Evolutionary conservation across 73 alveolate species (phyloP), one percentile per base, ranked within the genome.

Genomic region (Stentor roeselii): DNA sequence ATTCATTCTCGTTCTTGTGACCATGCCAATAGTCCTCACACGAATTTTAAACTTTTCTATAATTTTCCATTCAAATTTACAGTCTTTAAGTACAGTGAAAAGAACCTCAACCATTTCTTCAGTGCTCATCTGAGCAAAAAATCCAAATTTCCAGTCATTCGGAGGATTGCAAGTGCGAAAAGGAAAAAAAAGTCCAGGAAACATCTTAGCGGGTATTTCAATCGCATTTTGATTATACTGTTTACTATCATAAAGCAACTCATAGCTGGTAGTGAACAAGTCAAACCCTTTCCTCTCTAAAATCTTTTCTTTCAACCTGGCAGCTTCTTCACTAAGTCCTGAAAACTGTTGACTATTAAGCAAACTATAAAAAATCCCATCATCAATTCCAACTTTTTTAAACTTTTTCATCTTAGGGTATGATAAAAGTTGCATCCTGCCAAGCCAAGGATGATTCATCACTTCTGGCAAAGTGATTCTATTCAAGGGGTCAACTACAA

Each of bases 401-500:
- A 11, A 21, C 21, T 50, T 50, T 6, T 50, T 50, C 21, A 50
- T 21, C 6, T 11, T 50, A 50, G 6, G 67, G 67, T 11, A 11
- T 11, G 67, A 21, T 11, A 50, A 50, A 50, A 21, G 30, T 50
- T n/a, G n/a, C n/a, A n/a, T n/a, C n/a, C 67, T 21, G 21, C 67
- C 21, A 50, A 78, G 86, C 93, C 96, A 94, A 39, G 96, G 95
- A 61, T 94, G 98, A 14, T 67, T 60, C 60, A 86, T 91, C 36
- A 95, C 87, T 42, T 91, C 96, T 58, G 82, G 83, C 38, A 95
- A 59, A 34, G 93, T 93, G 67, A 86, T 88, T 58, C 97, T 87
- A 90, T 90, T 91, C 27, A 92, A 78, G 14, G 99, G 99, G 59
- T 95, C 94, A 4, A 97, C 97, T 59, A 91, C 92, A 21, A 96